Conservation (phyloP, 805 yeast species). For the Spathaspora arborariae region DNA sequence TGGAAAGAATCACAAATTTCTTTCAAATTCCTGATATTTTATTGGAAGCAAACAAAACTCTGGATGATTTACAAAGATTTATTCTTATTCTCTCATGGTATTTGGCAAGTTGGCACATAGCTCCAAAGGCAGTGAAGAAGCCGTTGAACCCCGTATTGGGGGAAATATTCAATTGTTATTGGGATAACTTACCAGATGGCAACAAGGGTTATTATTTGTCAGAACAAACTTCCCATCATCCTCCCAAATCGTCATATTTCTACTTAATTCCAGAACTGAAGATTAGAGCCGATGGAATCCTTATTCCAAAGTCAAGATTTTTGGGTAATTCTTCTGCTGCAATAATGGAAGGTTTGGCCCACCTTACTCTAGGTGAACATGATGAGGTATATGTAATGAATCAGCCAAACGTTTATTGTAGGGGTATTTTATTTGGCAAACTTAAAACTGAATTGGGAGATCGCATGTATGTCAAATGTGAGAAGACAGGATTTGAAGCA, state of each 20-base stretch:
- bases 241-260: constrained; percentile 95
- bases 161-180: constrained; percentile 84
- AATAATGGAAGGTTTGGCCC: constrained; percentile 89
- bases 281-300: constrained; percentile 84
- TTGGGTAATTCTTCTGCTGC: constrained; percentile 96
- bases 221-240: constrained; percentile 97
- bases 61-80: constrained; percentile 66
- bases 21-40: constrained; percentile 75
- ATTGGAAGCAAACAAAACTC: constrained; percentile 58
- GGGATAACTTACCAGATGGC: constrained; percentile 77
- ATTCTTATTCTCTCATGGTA: constrained; percentile 81
- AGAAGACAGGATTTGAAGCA: constrained; percentile 54
- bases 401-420: constrained; percentile 95
- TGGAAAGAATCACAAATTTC: constrained; percentile 90
- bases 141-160: constrained; percentile 95
- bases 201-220: constrained; percentile 76
- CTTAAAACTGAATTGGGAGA: constrained; percentile 91
- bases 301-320: constrained; percentile 83
- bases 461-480: constrained; percentile 73
- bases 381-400: constrained; percentile 77
- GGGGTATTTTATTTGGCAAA: constrained; percentile 90
- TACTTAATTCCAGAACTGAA: constrained; percentile 77
- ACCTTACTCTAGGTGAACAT: constrained; percentile 60
- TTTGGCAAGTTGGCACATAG: constrained; percentile 94
- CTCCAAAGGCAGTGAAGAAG: constrained; percentile 97